Conservation (phyloP, 768 basidiomycete species). For the Podaxis sp. region DNA sequence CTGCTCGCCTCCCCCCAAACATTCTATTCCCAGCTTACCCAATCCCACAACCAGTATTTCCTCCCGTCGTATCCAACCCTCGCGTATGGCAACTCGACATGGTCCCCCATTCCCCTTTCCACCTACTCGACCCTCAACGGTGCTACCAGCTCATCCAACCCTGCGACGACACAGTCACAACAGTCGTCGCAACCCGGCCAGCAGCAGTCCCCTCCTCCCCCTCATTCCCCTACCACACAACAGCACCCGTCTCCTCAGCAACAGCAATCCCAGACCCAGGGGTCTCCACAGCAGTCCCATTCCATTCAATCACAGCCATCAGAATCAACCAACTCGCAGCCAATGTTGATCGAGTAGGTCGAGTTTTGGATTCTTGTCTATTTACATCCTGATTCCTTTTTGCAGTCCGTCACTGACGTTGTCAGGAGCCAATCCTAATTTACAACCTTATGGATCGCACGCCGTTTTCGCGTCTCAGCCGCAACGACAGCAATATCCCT, state of each 20-base stretch:
- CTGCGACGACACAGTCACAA: constrained; percentile 22
- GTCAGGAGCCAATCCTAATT: constrained; percentile 38
- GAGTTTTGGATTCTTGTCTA: constrained; percentile 10
- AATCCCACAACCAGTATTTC: constrained; percentile 30
- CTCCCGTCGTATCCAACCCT: constrained; percentile 48
- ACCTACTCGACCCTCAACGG: constrained; percentile 77
- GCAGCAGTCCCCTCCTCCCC: constrained; percentile 15
- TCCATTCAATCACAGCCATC: constrained; percentile 22
- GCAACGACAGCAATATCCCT: constrained; percentile 21
- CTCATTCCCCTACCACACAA: constrained; percentile 16
- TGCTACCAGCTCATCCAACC: constrained; percentile 49
- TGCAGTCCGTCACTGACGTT: constrained; percentile 57
- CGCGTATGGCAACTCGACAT: constrained; percentile 42
- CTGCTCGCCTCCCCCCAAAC: constrained; percentile 34
- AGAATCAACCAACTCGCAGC: constrained; percentile 26
- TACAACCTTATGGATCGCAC: constrained; percentile 8
- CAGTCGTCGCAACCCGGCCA: constrained; percentile 18
- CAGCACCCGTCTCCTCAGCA: constrained; percentile 24
- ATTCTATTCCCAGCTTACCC: constrained; percentile 30
- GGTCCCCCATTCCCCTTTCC: constrained; percentile 53
- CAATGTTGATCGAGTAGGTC: constrained; percentile 71
- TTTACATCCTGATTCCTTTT: constrained; percentile 9
- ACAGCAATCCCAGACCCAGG: constrained; percentile 15
- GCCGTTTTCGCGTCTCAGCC: constrained; percentile 14
- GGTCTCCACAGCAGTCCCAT: constrained; percentile 22